These are phyloP conservation scores for Entomortierella lignicola DNA, from an alignment of 192 early-diverging fungal species.

Conservation along the genomic window DNA sequence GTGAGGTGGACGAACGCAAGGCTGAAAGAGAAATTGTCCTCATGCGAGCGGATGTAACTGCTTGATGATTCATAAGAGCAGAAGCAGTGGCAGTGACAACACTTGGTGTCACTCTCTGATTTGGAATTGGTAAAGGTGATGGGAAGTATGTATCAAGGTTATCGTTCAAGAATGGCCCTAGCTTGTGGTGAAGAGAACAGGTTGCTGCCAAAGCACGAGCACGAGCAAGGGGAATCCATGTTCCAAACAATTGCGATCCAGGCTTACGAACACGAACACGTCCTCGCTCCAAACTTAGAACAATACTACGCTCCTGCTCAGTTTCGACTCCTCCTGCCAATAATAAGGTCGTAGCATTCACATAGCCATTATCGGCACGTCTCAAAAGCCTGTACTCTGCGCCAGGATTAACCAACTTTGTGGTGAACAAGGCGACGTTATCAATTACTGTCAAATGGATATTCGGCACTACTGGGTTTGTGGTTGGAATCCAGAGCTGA, in stretches of 20 bases:
- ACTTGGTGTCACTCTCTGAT: conserved; percentile 43
- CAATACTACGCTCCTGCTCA: conserved; percentile 85
- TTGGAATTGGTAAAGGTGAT: conserved; percentile 67
- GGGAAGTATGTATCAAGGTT: conserved; percentile 75
- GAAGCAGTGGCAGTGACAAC: conserved; percentile 43
- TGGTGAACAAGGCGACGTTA: conserved; percentile 60
- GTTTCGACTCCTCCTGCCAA: conserved; percentile 89
- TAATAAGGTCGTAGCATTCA: conserved; percentile 88
- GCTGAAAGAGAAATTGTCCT: conserved; percentile 38
- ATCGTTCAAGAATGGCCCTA: conserved; percentile 83
- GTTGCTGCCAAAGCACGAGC: conserved; percentile 87
- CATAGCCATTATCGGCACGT: conserved; percentile 83
- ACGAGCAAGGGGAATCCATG: conserved; percentile 92
- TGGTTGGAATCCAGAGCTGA: conserved; percentile 46
- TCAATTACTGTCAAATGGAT: conserved; percentile 68
- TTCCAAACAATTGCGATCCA: conserved; percentile 80
- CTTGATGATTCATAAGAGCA: conserved; percentile 43
- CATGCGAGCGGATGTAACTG: conserved; percentile 37
- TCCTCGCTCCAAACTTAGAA: conserved; percentile 86
- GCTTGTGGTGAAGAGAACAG: conserved; percentile 79
- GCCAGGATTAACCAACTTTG: conserved; percentile 54
- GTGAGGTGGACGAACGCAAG: conserved; percentile 44
- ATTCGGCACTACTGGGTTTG: conserved; percentile 46
- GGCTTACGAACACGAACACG: conserved; percentile 79
- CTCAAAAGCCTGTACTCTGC: conserved; percentile 78